Base-by-base conservation (phyloP, 345 rosid species). In the Ricinus communis region DNA sequence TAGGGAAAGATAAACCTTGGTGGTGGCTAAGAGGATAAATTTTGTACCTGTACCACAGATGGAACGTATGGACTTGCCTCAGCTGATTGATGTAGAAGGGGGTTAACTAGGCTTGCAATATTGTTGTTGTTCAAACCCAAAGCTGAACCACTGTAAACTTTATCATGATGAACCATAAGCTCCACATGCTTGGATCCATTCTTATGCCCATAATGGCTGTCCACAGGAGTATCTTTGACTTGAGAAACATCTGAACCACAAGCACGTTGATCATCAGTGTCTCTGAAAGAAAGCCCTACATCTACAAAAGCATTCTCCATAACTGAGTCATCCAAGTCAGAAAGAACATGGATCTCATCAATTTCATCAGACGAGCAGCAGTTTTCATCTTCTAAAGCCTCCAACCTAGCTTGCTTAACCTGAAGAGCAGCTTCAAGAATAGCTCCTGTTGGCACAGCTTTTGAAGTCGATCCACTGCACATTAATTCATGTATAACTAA, bases 371-470 rank as follows among this genome's bases (percentile, higher is more conserved):
- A 46, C 53, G 75, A 33, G 71, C 47, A 68, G 77, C 70, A 55
- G 58, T 33, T 60, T 45, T 43, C 16, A 46, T 75, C 78, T 62
- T 77, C 81, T 45, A 61, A 51, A 64, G 54, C 60, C 64, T 84
- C 78, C 65, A 85, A 66, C 52, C 94, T 84, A 52, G 90, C 91
- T 80, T 83, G 82, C 81, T 84, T 89, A 76, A 89, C 71, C 30
- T 18, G 71, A 43, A 89, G 90, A 53, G 88, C 83, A 72, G 83
- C 79, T 80, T 89, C 88, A 71, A 89, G 87, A 57, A 89, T 81
- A 52, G 83, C 71, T 77, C 57, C 70, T 31, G 66, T 68, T 6
- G 83, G 65, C 18, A 88, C 72, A 61, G 58, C 61, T 73, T 75
- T 74, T 33, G 81, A 71, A 72, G 58, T 55, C 66, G 82, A 65